Evolutionary conservation across 108 stramenopile genomes (phyloP).

Genomic region (Pseudonitzschia multistriata): DNA sequence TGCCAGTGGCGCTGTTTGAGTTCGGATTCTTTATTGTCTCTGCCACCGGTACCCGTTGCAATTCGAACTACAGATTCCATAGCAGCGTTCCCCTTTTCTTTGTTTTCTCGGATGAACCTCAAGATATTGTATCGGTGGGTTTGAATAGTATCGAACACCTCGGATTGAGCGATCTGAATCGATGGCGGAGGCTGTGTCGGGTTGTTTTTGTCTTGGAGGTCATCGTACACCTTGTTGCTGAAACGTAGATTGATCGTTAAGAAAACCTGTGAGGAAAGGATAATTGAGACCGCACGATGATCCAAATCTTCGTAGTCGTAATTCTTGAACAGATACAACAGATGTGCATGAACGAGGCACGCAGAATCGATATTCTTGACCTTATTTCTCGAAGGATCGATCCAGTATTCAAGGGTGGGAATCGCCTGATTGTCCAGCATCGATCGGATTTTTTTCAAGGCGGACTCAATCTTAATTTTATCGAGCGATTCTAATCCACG

Average conservation of each 20-base stretch:
- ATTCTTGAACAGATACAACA: slow-evolving; percentile 97
- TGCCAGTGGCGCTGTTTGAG: slow-evolving; percentile 90
- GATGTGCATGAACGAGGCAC: slow-evolving; percentile 94
- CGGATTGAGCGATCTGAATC: slow-evolving; percentile 94
- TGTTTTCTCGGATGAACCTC: slow-evolving; percentile 86
- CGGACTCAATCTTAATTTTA: slow-evolving; percentile 70
- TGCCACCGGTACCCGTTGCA: slow-evolving; percentile 91
- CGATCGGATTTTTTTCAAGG: slow-evolving; percentile 73
- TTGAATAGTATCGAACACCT: slow-evolving; percentile 93
- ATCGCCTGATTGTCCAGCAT: slow-evolving; percentile 86
- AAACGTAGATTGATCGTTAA: slow-evolving; percentile 97
- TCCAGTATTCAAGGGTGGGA: slow-evolving; percentile 96
- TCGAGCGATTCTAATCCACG: slow-evolving; percentile 84
- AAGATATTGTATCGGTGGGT: slow-evolving; percentile 90
- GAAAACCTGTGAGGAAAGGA: slow-evolving; percentile 95
- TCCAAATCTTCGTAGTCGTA: slow-evolving; percentile 90
- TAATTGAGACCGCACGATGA: slow-evolving; percentile 85
- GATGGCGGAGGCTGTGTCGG: slow-evolving; percentile 86
- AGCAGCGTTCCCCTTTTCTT: slow-evolving; percentile 81
- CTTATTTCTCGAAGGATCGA: slow-evolving; percentile 76
- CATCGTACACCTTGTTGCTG: slow-evolving; percentile 85
- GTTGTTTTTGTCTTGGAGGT: slow-evolving; percentile 85
- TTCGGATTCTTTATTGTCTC: slow-evolving; percentile 56
- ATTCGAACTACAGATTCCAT: slow-evolving; percentile 95
- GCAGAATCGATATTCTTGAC: slow-evolving; percentile 79